phyloP scores from a whole-genome alignment of 1,284 basidiomycete species.

The Waitea zeae region DNA sequence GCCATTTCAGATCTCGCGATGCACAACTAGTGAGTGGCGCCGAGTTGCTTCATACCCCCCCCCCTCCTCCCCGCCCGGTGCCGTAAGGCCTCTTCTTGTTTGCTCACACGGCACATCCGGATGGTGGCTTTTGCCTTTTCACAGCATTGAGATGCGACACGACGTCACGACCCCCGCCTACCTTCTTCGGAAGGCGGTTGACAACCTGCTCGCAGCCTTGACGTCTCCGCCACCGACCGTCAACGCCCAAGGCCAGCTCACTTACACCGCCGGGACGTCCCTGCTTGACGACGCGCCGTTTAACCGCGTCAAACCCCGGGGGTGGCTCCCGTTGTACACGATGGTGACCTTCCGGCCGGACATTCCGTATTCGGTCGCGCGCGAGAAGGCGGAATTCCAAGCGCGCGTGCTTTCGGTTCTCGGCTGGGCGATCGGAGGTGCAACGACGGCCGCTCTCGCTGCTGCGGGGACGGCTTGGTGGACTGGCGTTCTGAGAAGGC shows the following conservation, averaged over 20 bases:
- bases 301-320: constrained; percentile 13
- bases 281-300: constrained; percentile 14
- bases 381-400: constrained; percentile 45
- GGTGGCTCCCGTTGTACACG: constrained; percentile 88
- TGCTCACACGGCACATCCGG: too few relatives aligned
- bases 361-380: constrained; percentile 70
- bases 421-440: constrained; percentile 8
- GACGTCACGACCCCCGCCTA: constrained; percentile 74
- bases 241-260: constrained; percentile 22
- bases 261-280: too few relatives aligned
- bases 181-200: constrained; percentile 67
- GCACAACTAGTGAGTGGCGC: constrained; percentile 76
- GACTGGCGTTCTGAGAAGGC: not conserved
- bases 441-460: not conserved
- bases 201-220: constrained; percentile 50
- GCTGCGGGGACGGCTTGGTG: not conserved
- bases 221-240: constrained; percentile 19
- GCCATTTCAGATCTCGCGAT: constrained; percentile 88
- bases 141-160: constrained; percentile 87
- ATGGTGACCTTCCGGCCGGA: constrained; percentile 97
- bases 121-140: too few relatives aligned
- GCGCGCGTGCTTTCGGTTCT: constrained; percentile 24
- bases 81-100: too few relatives aligned
- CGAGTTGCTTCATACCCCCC: not conserved
- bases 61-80: not conserved